These are phyloP conservation scores for Digitaria exilis DNA, from an alignment of 202 grass and related monocot genomes.

Conservation along the genomic window DNA sequence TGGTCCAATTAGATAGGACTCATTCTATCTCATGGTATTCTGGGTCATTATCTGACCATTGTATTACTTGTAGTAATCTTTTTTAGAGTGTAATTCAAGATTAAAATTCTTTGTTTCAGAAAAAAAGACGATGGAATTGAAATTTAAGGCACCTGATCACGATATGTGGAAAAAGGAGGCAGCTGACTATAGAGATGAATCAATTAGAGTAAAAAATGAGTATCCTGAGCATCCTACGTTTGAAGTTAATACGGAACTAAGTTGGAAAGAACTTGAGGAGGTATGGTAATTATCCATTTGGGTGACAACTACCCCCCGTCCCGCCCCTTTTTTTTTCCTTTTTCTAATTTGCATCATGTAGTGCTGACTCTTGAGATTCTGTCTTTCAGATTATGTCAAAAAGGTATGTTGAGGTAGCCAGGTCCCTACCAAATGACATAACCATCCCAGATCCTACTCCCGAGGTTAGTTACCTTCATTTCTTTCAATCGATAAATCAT, in stretches of 20 bases:
- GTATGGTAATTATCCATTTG: conserved; percentile 22
- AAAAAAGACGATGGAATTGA: not conserved
- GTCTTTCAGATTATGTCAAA: not conserved
- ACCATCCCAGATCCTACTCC: conserved; percentile 24
- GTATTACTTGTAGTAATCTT: not conserved
- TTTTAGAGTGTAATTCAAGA: not conserved
- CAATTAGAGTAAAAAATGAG: not conserved
- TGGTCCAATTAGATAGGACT: too few relatives aligned
- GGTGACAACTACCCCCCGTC: too few relatives aligned
- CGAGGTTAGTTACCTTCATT: not conserved
- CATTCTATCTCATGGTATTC: not conserved
- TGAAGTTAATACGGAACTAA: not conserved
- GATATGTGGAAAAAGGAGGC: not conserved
- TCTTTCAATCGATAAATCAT: not conserved
- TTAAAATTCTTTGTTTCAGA: conserved; percentile 12
- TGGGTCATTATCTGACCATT: not conserved
- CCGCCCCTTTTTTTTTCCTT: too few relatives aligned
- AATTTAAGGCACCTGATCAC: not conserved
- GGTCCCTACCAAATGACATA: conserved; percentile 25
- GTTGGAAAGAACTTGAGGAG: not conserved
- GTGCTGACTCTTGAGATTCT: conserved; percentile 1
- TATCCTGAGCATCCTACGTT: not conserved
- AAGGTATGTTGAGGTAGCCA: not conserved
- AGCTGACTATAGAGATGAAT: not conserved
- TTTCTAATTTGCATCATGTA: not conserved